These are phyloP conservation scores for Aspergillus nanangensis DNA, from an alignment of 495 filamentous ascomycete genomes.

Conservation along the genomic window DNA sequence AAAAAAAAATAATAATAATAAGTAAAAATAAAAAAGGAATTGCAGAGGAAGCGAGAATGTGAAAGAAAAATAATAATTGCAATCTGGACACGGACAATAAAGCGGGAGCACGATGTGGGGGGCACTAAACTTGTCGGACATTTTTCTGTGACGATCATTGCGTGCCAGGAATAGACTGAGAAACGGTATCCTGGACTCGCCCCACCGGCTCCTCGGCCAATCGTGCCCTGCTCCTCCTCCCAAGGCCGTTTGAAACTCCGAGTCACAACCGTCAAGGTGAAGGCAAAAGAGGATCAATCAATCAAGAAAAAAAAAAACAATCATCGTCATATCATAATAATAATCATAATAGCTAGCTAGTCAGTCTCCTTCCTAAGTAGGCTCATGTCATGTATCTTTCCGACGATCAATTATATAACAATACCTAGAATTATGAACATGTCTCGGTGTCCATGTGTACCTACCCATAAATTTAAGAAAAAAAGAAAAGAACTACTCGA, in stretches of 20 bases:
- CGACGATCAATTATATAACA: too few species aligned
- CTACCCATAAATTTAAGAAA: background rate
- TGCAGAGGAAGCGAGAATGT: background rate
- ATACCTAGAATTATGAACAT: too few species aligned
- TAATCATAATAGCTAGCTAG: too few species aligned
- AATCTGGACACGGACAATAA: slow-evolving; percentile 9
- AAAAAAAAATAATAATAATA: too few species aligned
- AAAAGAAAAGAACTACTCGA: too few species aligned
- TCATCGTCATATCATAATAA: background rate
- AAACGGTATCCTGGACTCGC: slow-evolving; percentile 8
- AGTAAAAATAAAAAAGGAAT: background rate
- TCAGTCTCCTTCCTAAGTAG: too few species aligned
- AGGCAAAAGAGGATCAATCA: background rate
- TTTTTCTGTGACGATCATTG: slow-evolving; percentile 19
- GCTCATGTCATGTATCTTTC: too few species aligned
- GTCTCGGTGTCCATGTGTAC: background rate
- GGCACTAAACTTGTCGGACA: slow-evolving; percentile 10
- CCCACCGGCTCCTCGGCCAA: slow-evolving; percentile 11
- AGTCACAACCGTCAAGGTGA: background rate
- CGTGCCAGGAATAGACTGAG: slow-evolving; percentile 17
- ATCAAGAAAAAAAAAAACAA: too few species aligned
- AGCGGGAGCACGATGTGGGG: slow-evolving; percentile 4
- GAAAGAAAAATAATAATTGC: background rate
- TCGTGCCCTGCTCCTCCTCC: slow-evolving; percentile 2
- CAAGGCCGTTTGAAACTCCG: slow-evolving; percentile 9